Conservation (phyloP, 306 rosid species). For the Alnus glutinosa region DNA sequence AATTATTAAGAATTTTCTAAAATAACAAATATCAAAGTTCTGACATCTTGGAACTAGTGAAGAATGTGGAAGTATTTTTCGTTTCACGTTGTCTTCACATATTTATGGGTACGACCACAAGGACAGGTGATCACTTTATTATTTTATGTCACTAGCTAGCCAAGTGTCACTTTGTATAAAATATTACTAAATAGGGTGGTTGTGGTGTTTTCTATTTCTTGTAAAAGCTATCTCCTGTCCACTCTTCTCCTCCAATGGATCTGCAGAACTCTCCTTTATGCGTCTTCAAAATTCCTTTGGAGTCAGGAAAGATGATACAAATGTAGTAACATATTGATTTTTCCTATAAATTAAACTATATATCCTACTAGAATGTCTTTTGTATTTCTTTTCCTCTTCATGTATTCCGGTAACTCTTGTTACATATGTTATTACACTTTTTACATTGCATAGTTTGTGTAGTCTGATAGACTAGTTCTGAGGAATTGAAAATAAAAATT, state of each 20-base stretch:
- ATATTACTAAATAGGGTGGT: background rate
- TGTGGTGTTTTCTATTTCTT: background rate
- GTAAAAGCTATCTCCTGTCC: background rate
- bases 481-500: slow-evolving; percentile 15
- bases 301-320: background rate
- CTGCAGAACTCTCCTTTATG: background rate
- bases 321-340: background rate
- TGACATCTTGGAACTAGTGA: background rate
- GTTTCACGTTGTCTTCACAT: background rate
- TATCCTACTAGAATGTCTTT: background rate
- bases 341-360: background rate
- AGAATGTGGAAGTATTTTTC: background rate
- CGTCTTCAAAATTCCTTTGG: background rate
- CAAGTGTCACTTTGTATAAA: background rate
- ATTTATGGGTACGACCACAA: background rate
- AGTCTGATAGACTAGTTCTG: slow-evolving; percentile 3
- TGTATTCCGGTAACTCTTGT: background rate
- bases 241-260: background rate
- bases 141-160: background rate
- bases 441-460: background rate
- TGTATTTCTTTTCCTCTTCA: slow-evolving; percentile 15
- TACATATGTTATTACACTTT: slow-evolving; percentile 8
- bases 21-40: background rate
- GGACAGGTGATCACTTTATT: background rate
- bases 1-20: background rate